Evolutionary conservation across 768 basidiomycete genomes (phyloP).

Genomic region (Mrakia gelida): DNA sequence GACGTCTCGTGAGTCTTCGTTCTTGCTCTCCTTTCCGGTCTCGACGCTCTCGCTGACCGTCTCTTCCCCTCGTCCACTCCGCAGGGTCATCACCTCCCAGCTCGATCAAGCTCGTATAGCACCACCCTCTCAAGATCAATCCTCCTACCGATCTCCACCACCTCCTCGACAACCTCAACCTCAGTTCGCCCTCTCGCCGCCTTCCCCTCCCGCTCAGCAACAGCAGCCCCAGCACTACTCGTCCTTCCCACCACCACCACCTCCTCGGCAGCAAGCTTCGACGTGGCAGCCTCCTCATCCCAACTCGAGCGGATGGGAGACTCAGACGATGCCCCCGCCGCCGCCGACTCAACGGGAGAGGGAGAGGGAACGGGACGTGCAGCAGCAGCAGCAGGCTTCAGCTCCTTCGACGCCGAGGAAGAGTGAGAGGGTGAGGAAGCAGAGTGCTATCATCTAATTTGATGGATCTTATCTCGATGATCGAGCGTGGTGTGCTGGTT

Average conservation of each 20-base stretch:
- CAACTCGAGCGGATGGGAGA: slow-evolving; percentile 20
- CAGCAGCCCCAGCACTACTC: neutral
- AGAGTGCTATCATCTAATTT: neutral
- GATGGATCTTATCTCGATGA: neutral
- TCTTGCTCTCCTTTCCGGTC: neutral
- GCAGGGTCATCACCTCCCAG: neutral
- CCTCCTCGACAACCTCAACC: slow-evolving; percentile 9
- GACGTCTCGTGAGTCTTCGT: slow-evolving; percentile 19
- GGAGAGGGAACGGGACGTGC: neutral
- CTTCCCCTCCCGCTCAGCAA: neutral
- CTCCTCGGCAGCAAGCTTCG: neutral
- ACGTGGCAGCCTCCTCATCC: slow-evolving; percentile 26
- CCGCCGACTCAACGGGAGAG: neutral
- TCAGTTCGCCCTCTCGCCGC: neutral
- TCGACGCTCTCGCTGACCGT: neutral
- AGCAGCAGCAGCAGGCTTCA: slow-evolving; percentile 6
- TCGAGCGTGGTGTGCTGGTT: too few relatives aligned
- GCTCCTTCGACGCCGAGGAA: slow-evolving; percentile 7
- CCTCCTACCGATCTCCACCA: too few relatives aligned
- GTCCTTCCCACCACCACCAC: neutral
- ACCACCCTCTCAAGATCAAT: neutral
- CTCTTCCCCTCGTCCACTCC: too few relatives aligned
- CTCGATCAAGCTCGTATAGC: neutral
- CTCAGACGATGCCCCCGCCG: neutral
- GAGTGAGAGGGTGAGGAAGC: slow-evolving; percentile 1